Percentiles rank a stretch among this genome's conserved stretches.
phyloP scores from a whole-genome alignment of 345 rosid genomes.

The Streptanthus diversifolius region DNA sequence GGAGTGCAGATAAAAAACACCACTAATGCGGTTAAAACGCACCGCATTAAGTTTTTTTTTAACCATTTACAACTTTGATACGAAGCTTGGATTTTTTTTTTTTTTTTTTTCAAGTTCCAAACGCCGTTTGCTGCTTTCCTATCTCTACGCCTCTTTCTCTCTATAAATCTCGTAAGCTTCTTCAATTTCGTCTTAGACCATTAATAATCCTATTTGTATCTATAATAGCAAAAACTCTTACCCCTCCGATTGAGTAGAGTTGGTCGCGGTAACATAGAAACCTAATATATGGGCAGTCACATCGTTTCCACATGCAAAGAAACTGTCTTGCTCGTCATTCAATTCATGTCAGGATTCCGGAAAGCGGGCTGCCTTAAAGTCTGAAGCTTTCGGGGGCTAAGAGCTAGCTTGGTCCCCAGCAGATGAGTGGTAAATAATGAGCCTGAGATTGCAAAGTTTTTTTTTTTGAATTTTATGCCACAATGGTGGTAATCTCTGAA shows the following conservation, averaged over 20 bases:
- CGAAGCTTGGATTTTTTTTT: too few species aligned
- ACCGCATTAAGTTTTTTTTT: too few species aligned
- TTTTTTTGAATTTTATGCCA: too few species aligned
- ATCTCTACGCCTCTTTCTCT: background rate
- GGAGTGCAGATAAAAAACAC: too few species aligned
- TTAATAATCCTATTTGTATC: background rate
- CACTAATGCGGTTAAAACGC: too few species aligned
- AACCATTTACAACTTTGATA: too few species aligned
- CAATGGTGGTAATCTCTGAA: too few species aligned
- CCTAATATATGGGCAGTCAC: conserved; percentile 1
- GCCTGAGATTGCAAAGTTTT: conserved; percentile 45
- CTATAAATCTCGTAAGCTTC: background rate
- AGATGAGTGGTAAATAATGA: conserved; percentile 53
- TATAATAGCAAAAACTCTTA: background rate
- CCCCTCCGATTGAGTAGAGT: background rate
- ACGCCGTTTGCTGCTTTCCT: background rate
- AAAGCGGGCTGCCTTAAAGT: background rate
- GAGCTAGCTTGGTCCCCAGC: conserved; percentile 59
- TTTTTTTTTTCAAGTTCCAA: background rate
- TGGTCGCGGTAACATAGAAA: background rate
- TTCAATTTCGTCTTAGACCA: background rate
- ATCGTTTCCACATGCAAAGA: background rate
- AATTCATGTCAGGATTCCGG: conserved; percentile 1
- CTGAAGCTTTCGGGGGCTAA: conserved; percentile 52
- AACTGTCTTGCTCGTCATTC: background rate